Evolutionary conservation across 140 eudicot species (phyloP).

Genomic region (Bidens hawaiensis): DNA sequence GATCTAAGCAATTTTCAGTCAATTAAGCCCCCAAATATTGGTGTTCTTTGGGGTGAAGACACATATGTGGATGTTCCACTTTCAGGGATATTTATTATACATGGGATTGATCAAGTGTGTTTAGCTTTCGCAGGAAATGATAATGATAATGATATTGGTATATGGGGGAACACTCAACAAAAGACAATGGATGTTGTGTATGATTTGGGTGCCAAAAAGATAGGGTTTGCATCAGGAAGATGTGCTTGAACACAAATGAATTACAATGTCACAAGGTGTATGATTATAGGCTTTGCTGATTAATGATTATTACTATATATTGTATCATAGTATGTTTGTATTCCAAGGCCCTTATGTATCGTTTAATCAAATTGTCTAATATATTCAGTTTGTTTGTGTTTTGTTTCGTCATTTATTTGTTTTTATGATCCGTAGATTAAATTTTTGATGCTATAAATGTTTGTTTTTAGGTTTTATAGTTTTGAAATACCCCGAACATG

Average conservation of each 20-base stretch:
- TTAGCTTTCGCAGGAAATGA: conserved; percentile 63
- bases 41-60: conserved; percentile 41
- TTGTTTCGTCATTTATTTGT: too few relatives aligned
- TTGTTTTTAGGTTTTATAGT: too few relatives aligned
- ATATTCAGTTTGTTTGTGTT: too few relatives aligned
- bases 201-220: conserved; percentile 49
- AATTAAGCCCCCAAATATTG: conserved; percentile 37
- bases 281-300: conserved; percentile 1
- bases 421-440: too few relatives aligned
- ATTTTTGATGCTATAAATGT: too few relatives aligned
- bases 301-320: conserved; percentile 20
- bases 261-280: conserved; percentile 16
- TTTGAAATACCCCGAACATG: too few relatives aligned
- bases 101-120: conserved; percentile 28
- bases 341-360: neutral
- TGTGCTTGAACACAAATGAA: conserved; percentile 36
- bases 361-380: neutral
- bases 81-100: conserved; percentile 30
- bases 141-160: conserved; percentile 33
- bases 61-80: conserved; percentile 23
- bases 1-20: conserved; percentile 45
- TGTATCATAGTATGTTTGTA: neutral
- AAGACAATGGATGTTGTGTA: conserved; percentile 56
- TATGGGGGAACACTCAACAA: conserved; percentile 66
- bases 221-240: conserved; percentile 58